phyloP scores from a whole-genome alignment of 495 filamentous ascomycete genomes.

The Hypoxylon intermedium region DNA sequence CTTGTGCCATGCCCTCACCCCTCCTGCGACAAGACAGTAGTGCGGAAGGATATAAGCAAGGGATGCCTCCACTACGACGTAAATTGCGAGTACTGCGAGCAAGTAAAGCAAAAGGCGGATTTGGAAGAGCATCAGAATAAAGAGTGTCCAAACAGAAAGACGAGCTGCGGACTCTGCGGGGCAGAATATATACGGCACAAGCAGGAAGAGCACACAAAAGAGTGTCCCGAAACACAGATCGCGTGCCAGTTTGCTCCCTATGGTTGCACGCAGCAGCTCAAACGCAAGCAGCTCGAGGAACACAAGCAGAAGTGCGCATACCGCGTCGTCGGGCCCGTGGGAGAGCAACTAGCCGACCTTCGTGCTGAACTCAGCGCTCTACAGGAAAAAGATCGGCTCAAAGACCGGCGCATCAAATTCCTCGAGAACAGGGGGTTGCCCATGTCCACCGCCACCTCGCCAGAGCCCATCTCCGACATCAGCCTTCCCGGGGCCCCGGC shows the following conservation, averaged over 20 bases:
- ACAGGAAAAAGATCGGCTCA: conserved; percentile 45
- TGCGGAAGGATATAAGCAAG: conserved; percentile 46
- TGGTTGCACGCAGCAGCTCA: conserved; percentile 45
- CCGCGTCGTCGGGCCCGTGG: conserved; percentile 46
- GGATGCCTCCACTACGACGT: conserved; percentile 58
- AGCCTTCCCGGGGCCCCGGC: conserved; percentile 23
- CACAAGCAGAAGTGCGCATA: conserved; percentile 42
- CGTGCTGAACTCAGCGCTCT: conserved; percentile 41
- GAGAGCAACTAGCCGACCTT: conserved; percentile 44
- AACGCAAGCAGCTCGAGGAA: conserved; percentile 35
- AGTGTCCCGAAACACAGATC: conserved; percentile 49
- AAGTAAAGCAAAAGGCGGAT: conserved; percentile 45
- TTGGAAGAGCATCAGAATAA: conserved; percentile 52
- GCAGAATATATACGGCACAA: conserved; percentile 48
- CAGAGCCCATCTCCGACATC: conserved; percentile 30
- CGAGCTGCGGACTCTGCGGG: conserved; percentile 49
- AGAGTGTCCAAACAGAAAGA: conserved; percentile 44
- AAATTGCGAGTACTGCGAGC: conserved; percentile 55
- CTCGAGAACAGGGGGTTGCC: conserved; percentile 44
- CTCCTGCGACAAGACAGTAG: conserved; percentile 50
- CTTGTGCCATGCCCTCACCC: conserved; percentile 67
- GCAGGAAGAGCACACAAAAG: conserved; percentile 48
- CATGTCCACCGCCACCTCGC: conserved; percentile 21
- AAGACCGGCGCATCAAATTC: conserved; percentile 52
- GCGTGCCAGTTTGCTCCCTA: conserved; percentile 52